These are phyloP conservation scores for Proliferodiscus dingleyae DNA, from an alignment of 2,329 filamentous ascomycete species.

Conservation along the genomic window DNA sequence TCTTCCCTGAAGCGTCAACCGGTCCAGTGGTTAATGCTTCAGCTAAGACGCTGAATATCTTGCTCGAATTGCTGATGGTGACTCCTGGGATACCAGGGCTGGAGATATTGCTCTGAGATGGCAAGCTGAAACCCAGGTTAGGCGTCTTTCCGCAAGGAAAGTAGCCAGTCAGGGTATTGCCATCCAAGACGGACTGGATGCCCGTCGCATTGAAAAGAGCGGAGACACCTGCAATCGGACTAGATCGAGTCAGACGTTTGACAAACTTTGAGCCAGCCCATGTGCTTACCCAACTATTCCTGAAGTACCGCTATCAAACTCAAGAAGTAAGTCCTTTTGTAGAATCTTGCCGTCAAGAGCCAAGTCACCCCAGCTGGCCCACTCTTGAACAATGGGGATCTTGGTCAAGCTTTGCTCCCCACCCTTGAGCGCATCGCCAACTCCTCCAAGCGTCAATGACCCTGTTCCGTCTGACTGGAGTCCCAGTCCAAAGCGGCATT, in stretches of 20 bases:
- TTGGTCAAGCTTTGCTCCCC: background rate
- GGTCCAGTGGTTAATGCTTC: background rate
- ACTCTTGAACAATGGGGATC: background rate
- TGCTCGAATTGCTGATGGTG: background rate
- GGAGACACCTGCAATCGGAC: conserved; percentile 7
- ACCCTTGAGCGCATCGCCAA: background rate
- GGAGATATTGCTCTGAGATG: conserved; percentile 1
- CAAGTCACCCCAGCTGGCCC: conserved; percentile 6
- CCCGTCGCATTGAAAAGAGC: conserved; percentile 8
- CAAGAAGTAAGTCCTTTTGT: conserved; percentile 1
- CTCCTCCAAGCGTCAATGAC: background rate
- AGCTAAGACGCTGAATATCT: background rate
- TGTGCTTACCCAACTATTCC: conserved; percentile 7
- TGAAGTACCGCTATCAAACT: conserved; percentile 12
- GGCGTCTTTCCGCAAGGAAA: conserved; percentile 10
- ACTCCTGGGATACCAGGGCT: background rate
- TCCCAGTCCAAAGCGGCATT: conserved; percentile 8
- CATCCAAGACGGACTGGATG: conserved; percentile 6
- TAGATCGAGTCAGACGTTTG: background rate
- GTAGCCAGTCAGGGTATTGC: conserved; percentile 6
- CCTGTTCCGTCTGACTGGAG: background rate
- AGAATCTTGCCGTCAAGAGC: conserved; percentile 6
- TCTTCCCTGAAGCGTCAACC: background rate
- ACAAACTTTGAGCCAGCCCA: background rate
- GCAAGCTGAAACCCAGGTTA: conserved; percentile 10